phyloP scores from a whole-genome alignment of 306 rosid species.

The Pyrus communis region DNA sequence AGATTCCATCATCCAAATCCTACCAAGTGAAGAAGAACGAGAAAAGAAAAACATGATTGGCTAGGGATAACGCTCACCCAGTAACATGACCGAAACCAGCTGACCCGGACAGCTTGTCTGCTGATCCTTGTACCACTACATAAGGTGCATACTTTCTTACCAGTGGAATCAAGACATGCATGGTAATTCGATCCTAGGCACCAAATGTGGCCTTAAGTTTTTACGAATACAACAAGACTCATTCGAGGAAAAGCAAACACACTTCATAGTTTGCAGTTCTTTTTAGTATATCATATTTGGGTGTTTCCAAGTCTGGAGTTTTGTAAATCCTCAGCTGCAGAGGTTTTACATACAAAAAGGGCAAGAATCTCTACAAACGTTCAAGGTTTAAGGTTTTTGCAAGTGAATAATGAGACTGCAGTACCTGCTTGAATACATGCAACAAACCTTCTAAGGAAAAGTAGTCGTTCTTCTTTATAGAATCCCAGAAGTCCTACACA shows the following conservation, averaged over 20 bases:
- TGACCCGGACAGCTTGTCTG: conserved; percentile 78
- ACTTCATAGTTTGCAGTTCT: conserved; percentile 75
- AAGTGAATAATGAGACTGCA: neutral
- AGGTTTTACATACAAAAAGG: conserved; percentile 2
- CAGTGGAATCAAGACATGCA: conserved; percentile 25
- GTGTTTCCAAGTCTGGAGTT: conserved; percentile 89
- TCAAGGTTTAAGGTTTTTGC: neutral
- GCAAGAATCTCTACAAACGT: neutral
- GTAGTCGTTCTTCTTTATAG: conserved; percentile 66
- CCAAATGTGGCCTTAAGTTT: neutral
- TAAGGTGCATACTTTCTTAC: conserved; percentile 69
- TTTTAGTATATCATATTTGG: conserved; percentile 65
- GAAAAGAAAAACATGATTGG: neutral
- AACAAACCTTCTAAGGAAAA: conserved; percentile 71
- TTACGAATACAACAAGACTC: neutral
- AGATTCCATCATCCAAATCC: conserved; percentile 6
- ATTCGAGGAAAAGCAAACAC: neutral
- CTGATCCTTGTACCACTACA: conserved; percentile 66
- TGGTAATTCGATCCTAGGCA: neutral
- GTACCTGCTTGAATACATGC: conserved; percentile 82
- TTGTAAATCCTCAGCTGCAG: conserved; percentile 71
- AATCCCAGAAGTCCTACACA: conserved; percentile 85
- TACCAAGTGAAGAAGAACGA: neutral
- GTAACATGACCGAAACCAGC: conserved; percentile 74
- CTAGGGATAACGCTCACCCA: conserved; percentile 41